Base-by-base conservation (phyloP, 805 yeast genomes). In the Candida golubevii region DNA sequence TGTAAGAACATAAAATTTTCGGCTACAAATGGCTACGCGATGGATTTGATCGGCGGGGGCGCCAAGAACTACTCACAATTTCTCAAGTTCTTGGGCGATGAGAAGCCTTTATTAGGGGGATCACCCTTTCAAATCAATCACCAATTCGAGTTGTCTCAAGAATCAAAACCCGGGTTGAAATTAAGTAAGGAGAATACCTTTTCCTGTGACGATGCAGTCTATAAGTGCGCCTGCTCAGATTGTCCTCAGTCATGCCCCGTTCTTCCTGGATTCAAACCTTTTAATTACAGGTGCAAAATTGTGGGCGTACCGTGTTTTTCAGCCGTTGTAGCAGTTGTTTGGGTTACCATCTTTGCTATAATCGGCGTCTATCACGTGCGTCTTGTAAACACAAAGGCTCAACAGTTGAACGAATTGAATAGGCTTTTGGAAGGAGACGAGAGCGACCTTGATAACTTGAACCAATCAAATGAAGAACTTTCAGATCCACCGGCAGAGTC, bases 1-100 rank as follows among this genome's bases (percentile, higher is more conserved):
- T 91, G 99, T 67, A 85, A 85, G 54, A 80, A 83, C 50, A 84
- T 91, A 60, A 89, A 91, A 65, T 90, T 93, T 62, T 81, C 91
- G 4, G 96, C 97, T 7, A 89, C 97, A 2, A 91, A 90, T 63
- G 97, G 97, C 2, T 87, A 77, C 56, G 98, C 97, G 8, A 89
- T 91, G 97, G 98, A 91, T 60, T 72, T 91, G 34, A 83, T 91
- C 35, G 99, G 99, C 7, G 99, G 99, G n/a, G 98, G 98, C 1
- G 97, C 98, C 2, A 75, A 72, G 43, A 78, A 82, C 54, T 86
- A 79, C 61, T 55, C 70, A 29, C 79, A 80, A 43, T 91, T 91
- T 59, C 68, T 91, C 53, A 85, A 89, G 65, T 93, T 91, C 58
- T 65, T 93, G 41, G 98, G 98, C 10, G 98, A 91, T 60, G 95